Evolutionary conservation across 2,329 filamentous ascomycete genomes (phyloP).

Genomic region (Dendrostoma leiphaemia): DNA sequence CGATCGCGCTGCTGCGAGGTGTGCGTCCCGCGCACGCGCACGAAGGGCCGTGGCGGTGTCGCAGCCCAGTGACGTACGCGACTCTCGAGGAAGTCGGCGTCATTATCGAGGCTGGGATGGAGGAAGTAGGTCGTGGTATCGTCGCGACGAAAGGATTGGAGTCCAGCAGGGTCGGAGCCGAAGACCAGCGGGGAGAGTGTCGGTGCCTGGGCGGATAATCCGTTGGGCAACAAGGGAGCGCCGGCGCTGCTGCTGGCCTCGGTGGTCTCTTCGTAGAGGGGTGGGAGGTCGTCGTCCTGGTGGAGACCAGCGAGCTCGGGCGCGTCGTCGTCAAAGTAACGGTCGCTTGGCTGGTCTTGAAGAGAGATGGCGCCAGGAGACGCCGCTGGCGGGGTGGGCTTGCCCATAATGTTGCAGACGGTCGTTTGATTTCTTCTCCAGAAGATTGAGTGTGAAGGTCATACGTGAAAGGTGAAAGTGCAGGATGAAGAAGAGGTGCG

Average conservation of each 20-base stretch:
- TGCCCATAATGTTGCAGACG: constrained; percentile 25
- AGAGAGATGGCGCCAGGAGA: constrained; percentile 26
- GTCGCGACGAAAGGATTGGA: constrained; percentile 13
- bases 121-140: constrained; percentile 34
- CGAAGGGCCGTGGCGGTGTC: constrained; percentile 51
- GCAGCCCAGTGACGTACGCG: constrained; percentile 43
- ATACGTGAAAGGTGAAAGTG: too few relatives aligned
- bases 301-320: constrained; percentile 25
- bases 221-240: constrained; percentile 25
- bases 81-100: constrained; percentile 40
- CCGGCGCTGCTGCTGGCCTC: constrained; percentile 16
- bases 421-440: too few relatives aligned
- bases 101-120: constrained; percentile 42
- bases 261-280: constrained; percentile 41
- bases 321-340: constrained; percentile 36
- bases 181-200: constrained; percentile 22
- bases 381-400: constrained; percentile 19
- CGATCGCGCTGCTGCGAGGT: constrained; percentile 38
- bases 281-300: constrained; percentile 40
- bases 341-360: constrained; percentile 27
- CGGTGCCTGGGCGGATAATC: too few relatives aligned
- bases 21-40: constrained; percentile 55
- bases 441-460: too few relatives aligned
- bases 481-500: too few relatives aligned
- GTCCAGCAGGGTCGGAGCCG: constrained; percentile 15